phyloP scores from a whole-genome alignment of 129 eudicot genomes.

The Sambucus nigra region DNA sequence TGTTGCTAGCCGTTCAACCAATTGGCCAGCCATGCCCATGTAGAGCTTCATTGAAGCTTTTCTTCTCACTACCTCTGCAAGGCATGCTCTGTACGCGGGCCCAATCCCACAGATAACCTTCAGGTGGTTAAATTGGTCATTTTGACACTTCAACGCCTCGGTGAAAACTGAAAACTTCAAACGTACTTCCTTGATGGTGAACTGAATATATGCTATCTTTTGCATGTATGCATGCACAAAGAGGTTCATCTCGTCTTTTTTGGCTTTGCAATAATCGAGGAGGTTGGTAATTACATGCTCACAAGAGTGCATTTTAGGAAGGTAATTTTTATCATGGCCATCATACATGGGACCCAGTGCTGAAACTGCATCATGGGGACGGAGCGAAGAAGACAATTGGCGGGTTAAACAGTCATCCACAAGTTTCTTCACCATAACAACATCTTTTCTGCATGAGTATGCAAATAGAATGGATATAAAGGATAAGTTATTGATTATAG shows the following conservation, averaged over 20 bases:
- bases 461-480: conserved; percentile 6
- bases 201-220: conserved; percentile 80
- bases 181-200: conserved; percentile 72
- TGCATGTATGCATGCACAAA: conserved; percentile 92
- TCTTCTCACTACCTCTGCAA: conserved; percentile 91
- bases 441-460: conserved; percentile 75
- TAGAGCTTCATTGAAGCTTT: conserved; percentile 87
- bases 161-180: conserved; percentile 77
- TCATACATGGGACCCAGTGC: conserved; percentile 93
- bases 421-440: conserved; percentile 64
- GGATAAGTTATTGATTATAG: no score
- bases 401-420: conserved; percentile 71
- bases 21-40: conserved; percentile 91
- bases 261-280: conserved; percentile 46
- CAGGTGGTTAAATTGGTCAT: conserved; percentile 61
- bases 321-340: conserved; percentile 64
- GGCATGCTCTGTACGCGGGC: conserved; percentile 81
- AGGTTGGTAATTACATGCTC: conserved; percentile 58
- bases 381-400: conserved; percentile 61
- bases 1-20: conserved; percentile 82
- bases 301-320: conserved; percentile 70
- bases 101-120: conserved; percentile 66
- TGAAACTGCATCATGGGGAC: conserved; percentile 94
- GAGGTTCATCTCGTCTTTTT: conserved; percentile 72
- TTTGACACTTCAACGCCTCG: conserved; percentile 77